Conservation (phyloP, 1,284 basidiomycete species). For the Papiliotrema terrestris region DNA sequence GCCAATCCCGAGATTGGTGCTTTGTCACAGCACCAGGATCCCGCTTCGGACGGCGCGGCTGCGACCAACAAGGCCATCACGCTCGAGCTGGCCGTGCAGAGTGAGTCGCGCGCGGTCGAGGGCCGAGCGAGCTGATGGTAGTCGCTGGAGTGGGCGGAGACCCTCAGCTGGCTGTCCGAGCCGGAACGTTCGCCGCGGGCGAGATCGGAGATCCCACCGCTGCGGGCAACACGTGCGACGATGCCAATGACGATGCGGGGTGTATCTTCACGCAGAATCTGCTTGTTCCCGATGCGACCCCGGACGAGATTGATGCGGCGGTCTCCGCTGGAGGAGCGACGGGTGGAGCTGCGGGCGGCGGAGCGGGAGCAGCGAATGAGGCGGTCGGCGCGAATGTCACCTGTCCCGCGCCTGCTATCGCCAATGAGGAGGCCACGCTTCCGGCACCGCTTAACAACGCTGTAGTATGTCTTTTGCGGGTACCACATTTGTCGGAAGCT, state of each 20-base stretch:
- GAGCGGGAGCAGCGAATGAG: constrained; percentile 3
- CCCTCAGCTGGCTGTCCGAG: constrained; percentile 59
- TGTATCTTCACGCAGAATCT: constrained; percentile 65
- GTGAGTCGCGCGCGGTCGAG: constrained; percentile 5
- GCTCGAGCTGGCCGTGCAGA: constrained; percentile 20
- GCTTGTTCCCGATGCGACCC: constrained; percentile 58
- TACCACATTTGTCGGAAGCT: not conserved
- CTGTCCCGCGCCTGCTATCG: too few species aligned
- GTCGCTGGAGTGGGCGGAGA: constrained; percentile 59
- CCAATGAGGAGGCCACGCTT: too few species aligned
- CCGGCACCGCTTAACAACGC: not conserved
- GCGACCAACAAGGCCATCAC: constrained; percentile 56
- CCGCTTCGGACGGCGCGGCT: constrained; percentile 59
- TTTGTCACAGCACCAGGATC: constrained; percentile 65
- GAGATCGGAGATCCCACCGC: constrained; percentile 55
- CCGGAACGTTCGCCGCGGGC: constrained; percentile 65
- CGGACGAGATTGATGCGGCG: constrained; percentile 45
- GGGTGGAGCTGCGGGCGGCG: not conserved
- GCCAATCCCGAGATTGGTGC: constrained; percentile 64
- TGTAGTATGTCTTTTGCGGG: not conserved
- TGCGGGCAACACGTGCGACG: constrained; percentile 45
- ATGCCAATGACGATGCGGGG: constrained; percentile 52
- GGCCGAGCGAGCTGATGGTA: not conserved
- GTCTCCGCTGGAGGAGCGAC: not conserved
- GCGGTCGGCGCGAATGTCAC: constrained; percentile 10